phyloP scores from a whole-genome alignment of 441 rosid genomes.

The Aquilaria agallochum region DNA sequence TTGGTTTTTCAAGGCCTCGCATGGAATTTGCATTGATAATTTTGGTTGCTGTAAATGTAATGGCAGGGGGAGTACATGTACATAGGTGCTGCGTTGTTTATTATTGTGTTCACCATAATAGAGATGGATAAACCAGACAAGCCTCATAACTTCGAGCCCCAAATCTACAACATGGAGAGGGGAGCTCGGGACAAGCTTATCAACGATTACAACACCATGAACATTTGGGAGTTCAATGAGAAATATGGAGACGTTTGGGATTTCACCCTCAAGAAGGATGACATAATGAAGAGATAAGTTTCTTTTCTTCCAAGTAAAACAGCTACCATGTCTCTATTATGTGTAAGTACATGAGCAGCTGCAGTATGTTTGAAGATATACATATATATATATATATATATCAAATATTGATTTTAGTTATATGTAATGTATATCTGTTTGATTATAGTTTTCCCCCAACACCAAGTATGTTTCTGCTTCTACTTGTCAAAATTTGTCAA shows the following conservation, averaged over 20 bases:
- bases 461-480: too few species aligned
- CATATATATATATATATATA: neutral
- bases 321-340: constrained; percentile 7
- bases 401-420: neutral
- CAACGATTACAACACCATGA: constrained; percentile 77
- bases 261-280: constrained; percentile 62
- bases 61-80: constrained; percentile 74
- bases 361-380: neutral
- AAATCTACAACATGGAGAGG: constrained; percentile 79
- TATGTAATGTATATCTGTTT: neutral
- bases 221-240: constrained; percentile 89
- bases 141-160: constrained; percentile 93
- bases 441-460: too few species aligned
- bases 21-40: constrained; percentile 1
- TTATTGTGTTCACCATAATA: constrained; percentile 54
- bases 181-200: constrained; percentile 91
- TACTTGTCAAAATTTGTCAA: too few species aligned
- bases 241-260: constrained; percentile 94
- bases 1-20: neutral
- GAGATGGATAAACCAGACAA: constrained; percentile 90
- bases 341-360: neutral
- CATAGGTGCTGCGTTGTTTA: constrained; percentile 73
- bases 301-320: neutral
- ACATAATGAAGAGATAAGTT: constrained; percentile 48
- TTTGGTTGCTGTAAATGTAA: neutral